Evolutionary conservation across 1,284 basidiomycete genomes (phyloP).

Genomic region (Ganoderma lingzhi): DNA sequence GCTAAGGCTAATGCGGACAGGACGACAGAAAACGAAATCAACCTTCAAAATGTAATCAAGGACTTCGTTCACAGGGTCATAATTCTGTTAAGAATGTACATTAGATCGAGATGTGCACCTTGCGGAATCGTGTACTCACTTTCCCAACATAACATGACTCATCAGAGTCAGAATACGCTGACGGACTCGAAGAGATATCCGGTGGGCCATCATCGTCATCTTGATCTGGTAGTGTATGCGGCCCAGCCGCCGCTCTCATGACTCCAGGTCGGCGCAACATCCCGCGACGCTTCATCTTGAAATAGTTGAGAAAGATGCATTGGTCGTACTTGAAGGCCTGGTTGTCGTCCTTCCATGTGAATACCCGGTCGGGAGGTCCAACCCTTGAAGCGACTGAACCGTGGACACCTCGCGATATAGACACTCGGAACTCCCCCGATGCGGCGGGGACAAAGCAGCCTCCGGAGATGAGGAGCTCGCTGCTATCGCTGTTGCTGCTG

Average conservation of each 20-base stretch:
- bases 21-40: not conserved
- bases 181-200: not conserved
- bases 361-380: conserved; percentile 3
- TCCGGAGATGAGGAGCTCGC: conserved; percentile 3
- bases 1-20: too few relatives aligned
- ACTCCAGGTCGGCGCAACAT: not conserved
- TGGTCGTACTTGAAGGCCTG: conserved; percentile 7
- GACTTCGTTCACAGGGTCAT: not conserved
- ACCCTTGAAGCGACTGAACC: not conserved
- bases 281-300: conserved; percentile 13
- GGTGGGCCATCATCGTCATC: not conserved
- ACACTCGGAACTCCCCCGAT: conserved; percentile 9
- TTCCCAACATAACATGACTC: not conserved
- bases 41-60: not conserved
- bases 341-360: not conserved
- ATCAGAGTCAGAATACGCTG: not conserved
- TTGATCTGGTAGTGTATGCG: not conserved
- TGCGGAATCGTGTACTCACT: not conserved
- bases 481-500: not conserved
- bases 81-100: not conserved
- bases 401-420: not conserved
- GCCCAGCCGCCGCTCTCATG: conserved; percentile 12
- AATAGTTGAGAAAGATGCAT: conserved; percentile 20
- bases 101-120: not conserved
- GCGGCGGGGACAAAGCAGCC: conserved; percentile 10